Evolutionary conservation across 257 asterid genomes (phyloP), one percentile per base, ranked within the genome.

Genomic region (Solanum dulcamara): DNA sequence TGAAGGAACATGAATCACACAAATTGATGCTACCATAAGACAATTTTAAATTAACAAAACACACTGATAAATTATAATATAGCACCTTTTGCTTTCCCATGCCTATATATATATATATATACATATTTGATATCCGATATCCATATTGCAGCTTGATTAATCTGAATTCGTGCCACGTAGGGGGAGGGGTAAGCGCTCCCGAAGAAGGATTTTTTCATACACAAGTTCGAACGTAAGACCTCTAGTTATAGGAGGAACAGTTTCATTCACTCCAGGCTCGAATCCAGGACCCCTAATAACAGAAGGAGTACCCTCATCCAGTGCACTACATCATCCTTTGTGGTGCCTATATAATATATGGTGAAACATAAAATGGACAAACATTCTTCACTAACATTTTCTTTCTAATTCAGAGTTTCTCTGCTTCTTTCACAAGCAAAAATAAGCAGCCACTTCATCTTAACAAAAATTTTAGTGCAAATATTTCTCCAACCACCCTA

Each of bases 1-100:
- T 66, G 59, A 74, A 81, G 74, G 82, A 85, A 87, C 67, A 24
- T 40, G 81, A 24, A 74, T 74, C 81, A 75, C 80, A 85, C 86
- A 75, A 85, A 79, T 66, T 50, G 20, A 35, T 48, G 24, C 80
- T 50, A 18, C 37, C 35, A 28, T 50, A 17, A 55, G 55, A 67
- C 30, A 82, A 28, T 53, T 74, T 80, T 26, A 37, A 83, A 51
- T 14, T 75, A 75, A 24, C n/a, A 24, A 74, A 75, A 42, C 22
- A 38, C 30, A 38, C 20, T 71, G 33, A 71, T 71, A 38, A 2
- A 38, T 22, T 38, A 71, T 38, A 38, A 71, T 24, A 42, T 40
- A 24, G 24, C 37, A 42, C 37, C 12, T 15, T 42, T n/a, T 24
- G 38, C 40, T 1, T 66, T 66, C 22, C 37, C 17, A 30, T 14